Percentiles rank a stretch among this genome's conserved stretches.
Conservation (phyloP, 345 rosid genomes). For the Aquilaria yunnanensis region DNA sequence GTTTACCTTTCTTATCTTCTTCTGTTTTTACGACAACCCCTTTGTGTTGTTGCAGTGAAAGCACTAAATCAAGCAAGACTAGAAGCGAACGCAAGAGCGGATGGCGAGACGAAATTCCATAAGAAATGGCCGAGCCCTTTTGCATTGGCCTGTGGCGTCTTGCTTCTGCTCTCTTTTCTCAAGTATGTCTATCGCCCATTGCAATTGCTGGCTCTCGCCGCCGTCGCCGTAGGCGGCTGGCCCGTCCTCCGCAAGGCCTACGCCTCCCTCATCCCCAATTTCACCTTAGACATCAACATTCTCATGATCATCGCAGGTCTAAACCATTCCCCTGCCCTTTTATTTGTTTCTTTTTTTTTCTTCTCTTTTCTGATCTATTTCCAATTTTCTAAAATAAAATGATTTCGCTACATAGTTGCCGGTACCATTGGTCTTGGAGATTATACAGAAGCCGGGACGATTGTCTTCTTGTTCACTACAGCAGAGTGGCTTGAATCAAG, state of each 20-base stretch:
- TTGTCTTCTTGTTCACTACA: constrained; percentile 69
- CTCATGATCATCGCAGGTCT: constrained; percentile 68
- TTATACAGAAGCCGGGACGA: constrained; percentile 67
- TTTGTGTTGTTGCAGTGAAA: constrained; percentile 33
- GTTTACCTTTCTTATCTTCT: background rate
- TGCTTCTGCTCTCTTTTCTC: constrained; percentile 44
- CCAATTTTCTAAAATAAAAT: no score
- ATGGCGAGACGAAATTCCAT: constrained; percentile 36
- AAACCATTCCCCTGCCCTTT: background rate
- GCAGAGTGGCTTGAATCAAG: constrained; percentile 81
- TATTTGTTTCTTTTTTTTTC: background rate
- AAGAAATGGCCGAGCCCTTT: constrained; percentile 83
- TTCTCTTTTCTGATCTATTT: background rate
- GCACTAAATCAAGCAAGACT: constrained; percentile 67
- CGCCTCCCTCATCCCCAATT: constrained; percentile 29
- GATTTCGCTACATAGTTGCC: no score
- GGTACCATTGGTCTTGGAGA: constrained; percentile 65
- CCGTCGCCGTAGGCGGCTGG: constrained; percentile 46
- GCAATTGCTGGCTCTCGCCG: constrained; percentile 61
- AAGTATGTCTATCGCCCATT: constrained; percentile 49
- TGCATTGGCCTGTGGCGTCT: constrained; percentile 42
- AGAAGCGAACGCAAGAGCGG: constrained; percentile 59
- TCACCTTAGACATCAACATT: constrained; percentile 53
- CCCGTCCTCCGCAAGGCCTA: constrained; percentile 45
- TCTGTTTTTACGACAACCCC: background rate